Conservation (phyloP, 495 filamentous ascomycete species). For the Xylaria nigripes region DNA sequence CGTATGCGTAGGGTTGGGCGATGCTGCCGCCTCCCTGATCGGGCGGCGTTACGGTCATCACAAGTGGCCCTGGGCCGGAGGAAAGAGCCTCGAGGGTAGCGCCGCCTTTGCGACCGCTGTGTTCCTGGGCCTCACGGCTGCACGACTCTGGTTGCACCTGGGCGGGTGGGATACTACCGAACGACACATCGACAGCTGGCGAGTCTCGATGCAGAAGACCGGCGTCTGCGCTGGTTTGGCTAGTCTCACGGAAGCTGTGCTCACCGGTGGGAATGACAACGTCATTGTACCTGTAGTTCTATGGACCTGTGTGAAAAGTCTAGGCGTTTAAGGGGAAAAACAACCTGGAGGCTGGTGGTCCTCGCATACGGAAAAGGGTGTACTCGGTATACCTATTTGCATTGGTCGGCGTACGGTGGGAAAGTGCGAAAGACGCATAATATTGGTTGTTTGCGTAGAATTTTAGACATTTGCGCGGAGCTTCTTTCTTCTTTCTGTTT, state of each 20-base stretch:
- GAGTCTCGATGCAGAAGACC: slow-evolving; percentile 42
- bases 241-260: slow-evolving; percentile 86
- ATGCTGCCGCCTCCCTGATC: slow-evolving; percentile 88
- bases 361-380: background rate
- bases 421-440: background rate
- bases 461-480: background rate
- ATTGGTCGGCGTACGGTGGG: slow-evolving; percentile 12
- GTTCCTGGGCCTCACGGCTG: slow-evolving; percentile 59
- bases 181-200: slow-evolving; percentile 14
- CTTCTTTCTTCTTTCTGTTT: background rate
- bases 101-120: slow-evolving; percentile 78
- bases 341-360: background rate
- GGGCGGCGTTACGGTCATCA: slow-evolving; percentile 76
- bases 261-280: slow-evolving; percentile 98
- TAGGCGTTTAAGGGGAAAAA: slow-evolving; percentile 49
- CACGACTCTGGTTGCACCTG: slow-evolving; percentile 63
- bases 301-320: slow-evolving; percentile 78
- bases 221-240: slow-evolving; percentile 66
- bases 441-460: background rate
- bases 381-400: no score
- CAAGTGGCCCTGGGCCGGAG: slow-evolving; percentile 96
- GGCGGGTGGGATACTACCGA: slow-evolving; percentile 58
- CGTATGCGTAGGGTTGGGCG: slow-evolving; percentile 89
- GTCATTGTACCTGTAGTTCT: slow-evolving; percentile 92
- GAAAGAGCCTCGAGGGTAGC: slow-evolving; percentile 90